A percentile compares a stretch with the other conserved stretches of the same genome.
These are phyloP conservation scores for Hypoxylon intermedium DNA, from an alignment of 495 filamentous ascomycete genomes.

Conservation along the genomic window DNA sequence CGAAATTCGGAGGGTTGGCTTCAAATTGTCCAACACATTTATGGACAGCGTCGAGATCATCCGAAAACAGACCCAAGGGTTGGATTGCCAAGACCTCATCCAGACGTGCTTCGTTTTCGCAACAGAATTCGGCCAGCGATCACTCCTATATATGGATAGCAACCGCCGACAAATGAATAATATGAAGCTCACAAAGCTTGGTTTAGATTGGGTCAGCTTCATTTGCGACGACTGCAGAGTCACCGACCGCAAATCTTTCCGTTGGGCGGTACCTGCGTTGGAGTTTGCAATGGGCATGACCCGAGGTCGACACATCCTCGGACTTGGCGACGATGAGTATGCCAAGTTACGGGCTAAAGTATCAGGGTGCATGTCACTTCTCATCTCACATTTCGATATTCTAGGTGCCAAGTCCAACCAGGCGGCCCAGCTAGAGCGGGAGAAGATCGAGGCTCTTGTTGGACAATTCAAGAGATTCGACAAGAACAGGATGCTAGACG, in stretches of 20 bases:
- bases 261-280: slow-evolving; percentile 92
- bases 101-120: slow-evolving; percentile 99
- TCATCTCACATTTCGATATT: slow-evolving; percentile 98
- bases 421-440: slow-evolving; percentile 83
- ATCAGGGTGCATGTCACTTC: slow-evolving; percentile 94
- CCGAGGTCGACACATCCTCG: slow-evolving; percentile 85
- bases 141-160: slow-evolving; percentile 88
- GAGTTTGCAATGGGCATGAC: slow-evolving; percentile 99
- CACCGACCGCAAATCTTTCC: slow-evolving; percentile 93
- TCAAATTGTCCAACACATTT: slow-evolving; percentile 96
- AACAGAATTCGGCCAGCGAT: slow-evolving; percentile 95
- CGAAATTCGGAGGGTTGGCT: slow-evolving; percentile 94
- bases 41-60: slow-evolving; percentile 98
- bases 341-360: slow-evolving; percentile 82
- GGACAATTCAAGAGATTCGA: slow-evolving; percentile 78
- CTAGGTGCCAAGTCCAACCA: slow-evolving; percentile 94
- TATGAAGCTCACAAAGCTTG: slow-evolving; percentile 86
- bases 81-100: slow-evolving; percentile 93
- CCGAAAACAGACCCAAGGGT: slow-evolving; percentile 77
- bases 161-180: slow-evolving; percentile 96
- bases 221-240: slow-evolving; percentile 96
- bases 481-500: slow-evolving; percentile 76
- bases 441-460: slow-evolving; percentile 74
- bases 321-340: slow-evolving; percentile 86
- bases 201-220: slow-evolving; percentile 96